Evolutionary conservation across 139 green algal genomes (phyloP).

Genomic region (Picochlorum costavermella): DNA sequence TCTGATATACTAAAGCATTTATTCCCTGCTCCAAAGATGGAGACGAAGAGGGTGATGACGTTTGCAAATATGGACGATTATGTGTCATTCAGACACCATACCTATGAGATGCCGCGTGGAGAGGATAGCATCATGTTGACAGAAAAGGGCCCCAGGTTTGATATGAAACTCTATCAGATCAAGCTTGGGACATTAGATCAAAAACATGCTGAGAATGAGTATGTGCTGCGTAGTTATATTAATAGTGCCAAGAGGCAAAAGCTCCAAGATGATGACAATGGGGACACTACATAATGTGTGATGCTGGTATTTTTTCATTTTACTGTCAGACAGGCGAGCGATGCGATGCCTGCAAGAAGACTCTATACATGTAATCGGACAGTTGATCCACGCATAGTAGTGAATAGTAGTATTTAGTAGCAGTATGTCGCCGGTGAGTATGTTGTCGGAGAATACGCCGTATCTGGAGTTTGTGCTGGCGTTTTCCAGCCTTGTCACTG

Average conservation of each 20-base stretch:
- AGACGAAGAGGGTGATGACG: conserved; percentile 83
- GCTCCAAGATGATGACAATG: conserved; percentile 22
- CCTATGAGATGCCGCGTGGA: conserved; percentile 69
- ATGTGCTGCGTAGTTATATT: conserved; percentile 64
- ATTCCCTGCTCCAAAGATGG: conserved; percentile 86
- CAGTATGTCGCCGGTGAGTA: no score
- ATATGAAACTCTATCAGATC: conserved; percentile 82
- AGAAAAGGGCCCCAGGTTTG: conserved; percentile 72
- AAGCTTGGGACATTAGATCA: conserved; percentile 81
- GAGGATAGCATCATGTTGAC: conserved; percentile 61
- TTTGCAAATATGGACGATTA: conserved; percentile 82
- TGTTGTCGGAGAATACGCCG: background rate
- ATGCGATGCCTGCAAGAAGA: no score
- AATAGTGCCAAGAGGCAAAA: conserved; percentile 63
- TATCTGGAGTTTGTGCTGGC: conserved; percentile 43
- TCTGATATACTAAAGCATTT: conserved; percentile 89
- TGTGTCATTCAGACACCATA: conserved; percentile 90
- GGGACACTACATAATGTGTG: no score
- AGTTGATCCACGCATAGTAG: no score
- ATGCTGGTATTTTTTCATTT: no score
- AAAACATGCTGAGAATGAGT: conserved; percentile 71
- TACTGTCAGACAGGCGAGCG: no score
- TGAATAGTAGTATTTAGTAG: no score
- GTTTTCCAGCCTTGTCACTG: conserved; percentile 43
- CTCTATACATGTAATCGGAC: no score